phyloP scores from a whole-genome alignment of 1,284 basidiomycete genomes.

The Vanrija pseudolonga region DNA sequence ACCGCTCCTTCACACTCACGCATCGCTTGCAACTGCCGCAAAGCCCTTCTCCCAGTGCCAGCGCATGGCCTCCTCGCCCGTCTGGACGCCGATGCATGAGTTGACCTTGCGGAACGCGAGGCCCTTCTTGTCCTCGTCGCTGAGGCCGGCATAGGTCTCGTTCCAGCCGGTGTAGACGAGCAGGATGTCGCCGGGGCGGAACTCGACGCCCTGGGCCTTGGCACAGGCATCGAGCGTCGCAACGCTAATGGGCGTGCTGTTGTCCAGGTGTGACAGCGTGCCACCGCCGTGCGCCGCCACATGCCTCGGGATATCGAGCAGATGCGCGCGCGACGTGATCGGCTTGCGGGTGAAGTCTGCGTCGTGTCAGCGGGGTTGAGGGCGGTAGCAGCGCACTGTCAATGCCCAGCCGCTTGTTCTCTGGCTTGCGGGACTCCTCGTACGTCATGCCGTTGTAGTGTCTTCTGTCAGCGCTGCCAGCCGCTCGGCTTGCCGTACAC shows the following conservation, averaged over 20 bases:
- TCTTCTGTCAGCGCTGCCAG: slow-evolving; percentile 26
- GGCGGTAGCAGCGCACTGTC: slow-evolving; percentile 8
- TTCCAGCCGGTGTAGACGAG: slow-evolving; percentile 44
- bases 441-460: slow-evolving; percentile 12
- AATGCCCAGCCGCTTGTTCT: slow-evolving; percentile 2
- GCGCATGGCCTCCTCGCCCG: slow-evolving; percentile 34
- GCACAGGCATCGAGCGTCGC: slow-evolving; percentile 20
- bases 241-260: slow-evolving; percentile 25
- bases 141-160: slow-evolving; percentile 31
- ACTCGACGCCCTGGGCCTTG: slow-evolving; percentile 28
- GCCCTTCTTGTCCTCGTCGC: slow-evolving; percentile 17
- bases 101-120: slow-evolving; percentile 1
- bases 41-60: slow-evolving; percentile 53
- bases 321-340: slow-evolving; percentile 15
- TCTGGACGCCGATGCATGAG: slow-evolving; percentile 28
- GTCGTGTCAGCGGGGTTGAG: not conserved
- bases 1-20: slow-evolving; percentile 21
- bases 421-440: slow-evolving; percentile 5
- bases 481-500: slow-evolving; percentile 6
- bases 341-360: slow-evolving; percentile 15
- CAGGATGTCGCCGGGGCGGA: slow-evolving; percentile 40
- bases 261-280: slow-evolving; percentile 39
- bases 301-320: slow-evolving; percentile 25
- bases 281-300: slow-evolving; percentile 30
- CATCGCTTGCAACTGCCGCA: slow-evolving; percentile 49